These are phyloP conservation scores for Colletotrichum tanaceti DNA, from an alignment of 2,329 filamentous ascomycete genomes.

Conservation along the genomic window DNA sequence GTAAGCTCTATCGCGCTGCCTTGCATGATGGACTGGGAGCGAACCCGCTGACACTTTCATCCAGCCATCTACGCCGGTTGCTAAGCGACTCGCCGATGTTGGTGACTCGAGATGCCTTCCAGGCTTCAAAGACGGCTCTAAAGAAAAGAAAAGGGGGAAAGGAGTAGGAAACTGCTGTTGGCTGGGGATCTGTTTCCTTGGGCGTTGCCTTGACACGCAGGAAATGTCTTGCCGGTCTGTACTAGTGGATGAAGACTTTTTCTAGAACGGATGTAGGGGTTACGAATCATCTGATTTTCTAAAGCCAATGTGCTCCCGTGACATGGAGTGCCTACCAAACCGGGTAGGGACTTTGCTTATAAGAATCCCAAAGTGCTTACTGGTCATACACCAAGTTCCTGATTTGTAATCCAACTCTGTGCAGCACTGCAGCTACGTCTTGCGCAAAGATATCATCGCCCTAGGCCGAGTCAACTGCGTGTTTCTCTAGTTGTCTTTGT, in stretches of 20 bases:
- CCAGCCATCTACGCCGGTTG: conserved; percentile 53
- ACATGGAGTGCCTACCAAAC: too few relatives aligned
- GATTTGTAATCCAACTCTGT: too few relatives aligned
- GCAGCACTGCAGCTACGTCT: too few relatives aligned
- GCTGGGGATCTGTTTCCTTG: too few relatives aligned
- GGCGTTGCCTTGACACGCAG: not conserved
- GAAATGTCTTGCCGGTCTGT: not conserved
- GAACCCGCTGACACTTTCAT: not conserved
- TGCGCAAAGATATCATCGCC: too few relatives aligned
- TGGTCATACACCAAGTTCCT: not conserved
- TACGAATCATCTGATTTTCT: not conserved
- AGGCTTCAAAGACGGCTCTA: not conserved
- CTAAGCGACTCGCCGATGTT: conserved; percentile 43
- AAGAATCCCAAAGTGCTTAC: too few relatives aligned
- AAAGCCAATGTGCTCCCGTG: not conserved
- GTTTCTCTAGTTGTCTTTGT: too few relatives aligned
- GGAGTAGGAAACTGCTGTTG: not conserved
- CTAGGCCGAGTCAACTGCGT: too few relatives aligned
- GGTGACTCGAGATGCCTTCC: not conserved
- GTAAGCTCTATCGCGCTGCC: not conserved
- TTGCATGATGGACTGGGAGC: too few relatives aligned
- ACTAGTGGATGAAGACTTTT: not conserved
- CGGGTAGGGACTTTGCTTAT: too few relatives aligned
- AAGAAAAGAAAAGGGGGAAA: accelerated
- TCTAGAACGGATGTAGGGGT: not conserved